Evolutionary conservation across 2,329 filamentous ascomycete species (phyloP).

Genomic region (Blumeriella jaapii): DNA sequence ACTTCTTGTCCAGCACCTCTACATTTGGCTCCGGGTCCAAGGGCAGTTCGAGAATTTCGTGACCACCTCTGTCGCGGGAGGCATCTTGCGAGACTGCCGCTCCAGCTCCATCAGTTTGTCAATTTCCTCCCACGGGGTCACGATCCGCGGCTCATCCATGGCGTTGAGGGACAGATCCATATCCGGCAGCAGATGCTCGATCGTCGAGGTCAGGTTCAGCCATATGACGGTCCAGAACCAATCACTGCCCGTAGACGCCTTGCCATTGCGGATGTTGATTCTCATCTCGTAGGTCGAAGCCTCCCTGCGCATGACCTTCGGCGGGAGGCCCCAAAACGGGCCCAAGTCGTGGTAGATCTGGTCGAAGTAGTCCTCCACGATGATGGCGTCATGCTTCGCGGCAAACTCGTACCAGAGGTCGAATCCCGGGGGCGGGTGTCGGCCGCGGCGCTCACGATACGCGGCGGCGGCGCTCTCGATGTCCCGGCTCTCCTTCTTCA

Average conservation of each 20-base stretch:
- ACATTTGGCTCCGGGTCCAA: conserved; percentile 27
- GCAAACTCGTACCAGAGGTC: conserved; percentile 48
- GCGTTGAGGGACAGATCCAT: conserved; percentile 56
- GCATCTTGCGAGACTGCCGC: conserved; percentile 31
- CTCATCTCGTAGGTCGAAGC: conserved; percentile 46
- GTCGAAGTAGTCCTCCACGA: conserved; percentile 50
- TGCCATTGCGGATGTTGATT: conserved; percentile 44
- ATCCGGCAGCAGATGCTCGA: conserved; percentile 45
- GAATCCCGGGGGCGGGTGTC: conserved; percentile 53
- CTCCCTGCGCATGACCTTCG: conserved; percentile 37
- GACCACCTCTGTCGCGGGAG: conserved; percentile 45
- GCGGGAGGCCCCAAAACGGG: conserved; percentile 35
- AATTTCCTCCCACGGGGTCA: conserved; percentile 46
- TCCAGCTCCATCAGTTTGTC: conserved; percentile 39
- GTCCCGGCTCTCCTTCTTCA: conserved; percentile 32
- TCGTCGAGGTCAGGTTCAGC: conserved; percentile 28
- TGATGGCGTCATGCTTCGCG: conserved; percentile 35
- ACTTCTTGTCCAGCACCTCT: conserved; percentile 10
- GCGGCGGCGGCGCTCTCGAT: conserved; percentile 35
- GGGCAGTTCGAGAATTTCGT: conserved; percentile 36
- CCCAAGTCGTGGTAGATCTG: conserved; percentile 40
- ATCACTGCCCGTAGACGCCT: conserved; percentile 34
- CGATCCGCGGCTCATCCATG: conserved; percentile 51
- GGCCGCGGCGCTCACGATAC: conserved; percentile 44
- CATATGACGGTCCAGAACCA: conserved; percentile 34